These are phyloP conservation scores for Artemisia tridentata DNA, from an alignment of 129 eudicot species.

Conservation along the genomic window DNA sequence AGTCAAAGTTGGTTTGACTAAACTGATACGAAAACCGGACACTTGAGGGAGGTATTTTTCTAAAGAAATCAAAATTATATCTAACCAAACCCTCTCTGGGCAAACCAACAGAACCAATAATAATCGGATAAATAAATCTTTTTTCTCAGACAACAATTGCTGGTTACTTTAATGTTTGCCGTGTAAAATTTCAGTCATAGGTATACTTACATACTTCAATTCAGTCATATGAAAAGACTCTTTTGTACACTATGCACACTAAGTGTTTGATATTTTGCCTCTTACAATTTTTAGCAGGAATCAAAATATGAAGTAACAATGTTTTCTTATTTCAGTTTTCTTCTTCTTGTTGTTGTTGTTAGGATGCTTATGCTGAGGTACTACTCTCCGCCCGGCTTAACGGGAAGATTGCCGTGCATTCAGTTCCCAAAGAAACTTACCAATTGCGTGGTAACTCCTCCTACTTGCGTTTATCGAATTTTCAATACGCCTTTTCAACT, in stretches of 20 bases:
- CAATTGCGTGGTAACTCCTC: slow-evolving; percentile 42
- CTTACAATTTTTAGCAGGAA: not conserved
- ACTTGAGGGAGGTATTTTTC: too few relatives aligned
- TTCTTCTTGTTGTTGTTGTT: not conserved
- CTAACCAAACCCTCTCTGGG: too few relatives aligned
- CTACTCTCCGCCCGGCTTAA: slow-evolving; percentile 15
- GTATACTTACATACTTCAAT: too few relatives aligned
- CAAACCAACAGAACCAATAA: too few relatives aligned
- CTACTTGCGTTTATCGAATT: not conserved
- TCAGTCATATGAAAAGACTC: not conserved
- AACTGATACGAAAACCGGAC: too few relatives aligned
- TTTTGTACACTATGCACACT: not conserved
- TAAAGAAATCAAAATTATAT: too few relatives aligned
- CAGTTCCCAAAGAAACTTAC: slow-evolving; percentile 28
- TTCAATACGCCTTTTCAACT: not conserved
- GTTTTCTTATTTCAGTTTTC: too few relatives aligned
- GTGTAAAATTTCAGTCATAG: not conserved
- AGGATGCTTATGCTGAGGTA: slow-evolving; percentile 62
- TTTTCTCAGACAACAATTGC: too few relatives aligned
- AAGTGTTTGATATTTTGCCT: not conserved
- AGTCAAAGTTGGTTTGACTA: too few relatives aligned
- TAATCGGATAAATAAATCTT: too few relatives aligned
- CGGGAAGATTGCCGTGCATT: not conserved
- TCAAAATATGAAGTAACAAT: too few relatives aligned
- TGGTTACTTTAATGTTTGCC: too few relatives aligned